Base-by-base conservation (phyloP, 2,329 filamentous ascomycete species). In the Beauveria australis region DNA sequence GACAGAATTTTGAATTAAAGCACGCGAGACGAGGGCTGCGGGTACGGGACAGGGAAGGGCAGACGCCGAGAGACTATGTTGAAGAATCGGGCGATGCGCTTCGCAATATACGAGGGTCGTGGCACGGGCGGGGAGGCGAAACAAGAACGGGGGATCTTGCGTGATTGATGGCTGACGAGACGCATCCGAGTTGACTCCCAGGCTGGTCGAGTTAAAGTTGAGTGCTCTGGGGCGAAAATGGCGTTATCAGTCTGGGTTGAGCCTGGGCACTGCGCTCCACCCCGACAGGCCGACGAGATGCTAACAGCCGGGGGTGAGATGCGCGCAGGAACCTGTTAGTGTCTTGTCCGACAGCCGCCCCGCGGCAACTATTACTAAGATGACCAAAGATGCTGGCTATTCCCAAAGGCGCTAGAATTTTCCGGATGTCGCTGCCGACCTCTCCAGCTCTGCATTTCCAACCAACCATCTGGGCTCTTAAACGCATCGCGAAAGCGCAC, bases 201-300 rank as follows among this genome's bases (percentile, higher is more conserved):
- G 43, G 48, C 56, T 53, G 26, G 40, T 53, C 40, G 16, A 53
- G 40, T 43, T 48, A 28, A 19, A 60, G 51, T 66, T 68, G 64
- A 64, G 68, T 74, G 73, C 72, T 74, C 68, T 71, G 69, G 68
- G 69, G 70, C 68, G 63, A 69, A 67, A 70, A 74, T 74, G 72
- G 73, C 72, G 73, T 74, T 72, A 74, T 74, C 68, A 37, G 37
- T 37, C 51, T 43, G 26, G 37, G 19, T 26, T 24, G 41, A 28
- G 44, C 24, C 33, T 26, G 44, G 22, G 28, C 37, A 30, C 41
- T 26, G 8, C 19, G 28, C 56, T 53, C 61, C 61, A 52, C 61
- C 22, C 61, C 61, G 61, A 62, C 52, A 16, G 41, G 33, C 61
- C 61, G 61, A 53, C 48, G 7, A 19, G 6, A 18, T 47, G 18